Evolutionary conservation across 73 alveolate species (phyloP).

Genomic region (Stentor coeruleus): DNA sequence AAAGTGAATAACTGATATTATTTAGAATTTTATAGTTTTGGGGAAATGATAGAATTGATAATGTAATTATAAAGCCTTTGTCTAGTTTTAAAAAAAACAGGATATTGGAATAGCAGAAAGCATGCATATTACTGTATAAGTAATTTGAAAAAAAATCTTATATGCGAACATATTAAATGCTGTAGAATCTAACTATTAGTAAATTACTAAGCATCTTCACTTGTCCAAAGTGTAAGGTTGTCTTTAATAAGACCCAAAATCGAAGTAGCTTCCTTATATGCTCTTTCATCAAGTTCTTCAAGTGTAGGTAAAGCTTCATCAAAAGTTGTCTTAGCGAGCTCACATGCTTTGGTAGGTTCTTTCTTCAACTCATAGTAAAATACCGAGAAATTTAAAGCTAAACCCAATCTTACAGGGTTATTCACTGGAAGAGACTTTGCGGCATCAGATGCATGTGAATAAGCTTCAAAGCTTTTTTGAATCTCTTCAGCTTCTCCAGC

Average conservation of each 20-base stretch:
- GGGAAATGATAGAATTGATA: too few relatives aligned
- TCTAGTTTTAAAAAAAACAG: too few relatives aligned
- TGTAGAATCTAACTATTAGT: too few relatives aligned
- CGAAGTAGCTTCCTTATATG: constrained; percentile 54
- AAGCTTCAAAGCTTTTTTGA: constrained; percentile 57
- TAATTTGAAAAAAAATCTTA: too few relatives aligned
- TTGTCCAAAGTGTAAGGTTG: constrained; percentile 69
- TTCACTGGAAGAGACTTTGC: constrained; percentile 50
- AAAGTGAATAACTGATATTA: too few relatives aligned
- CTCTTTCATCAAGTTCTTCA: constrained; percentile 58
- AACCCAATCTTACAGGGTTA: constrained; percentile 64
- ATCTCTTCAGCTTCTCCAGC: constrained; percentile 58
- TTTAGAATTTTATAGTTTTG: too few relatives aligned
- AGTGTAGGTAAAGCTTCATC: constrained; percentile 52
- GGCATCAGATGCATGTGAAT: constrained; percentile 54
- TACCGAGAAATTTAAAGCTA: constrained; percentile 70
- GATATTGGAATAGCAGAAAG: too few relatives aligned
- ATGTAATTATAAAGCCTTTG: too few relatives aligned
- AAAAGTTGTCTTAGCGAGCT: constrained; percentile 57
- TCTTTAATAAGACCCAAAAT: constrained; percentile 62
- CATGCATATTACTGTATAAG: too few relatives aligned
- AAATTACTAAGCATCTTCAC: constrained; percentile 46
- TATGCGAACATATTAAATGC: too few relatives aligned
- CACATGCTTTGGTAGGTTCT: constrained; percentile 62
- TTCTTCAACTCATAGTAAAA: constrained; percentile 65